phyloP scores from a whole-genome alignment of 208 protist species.

The Endotrypanum monterogeii region DNA sequence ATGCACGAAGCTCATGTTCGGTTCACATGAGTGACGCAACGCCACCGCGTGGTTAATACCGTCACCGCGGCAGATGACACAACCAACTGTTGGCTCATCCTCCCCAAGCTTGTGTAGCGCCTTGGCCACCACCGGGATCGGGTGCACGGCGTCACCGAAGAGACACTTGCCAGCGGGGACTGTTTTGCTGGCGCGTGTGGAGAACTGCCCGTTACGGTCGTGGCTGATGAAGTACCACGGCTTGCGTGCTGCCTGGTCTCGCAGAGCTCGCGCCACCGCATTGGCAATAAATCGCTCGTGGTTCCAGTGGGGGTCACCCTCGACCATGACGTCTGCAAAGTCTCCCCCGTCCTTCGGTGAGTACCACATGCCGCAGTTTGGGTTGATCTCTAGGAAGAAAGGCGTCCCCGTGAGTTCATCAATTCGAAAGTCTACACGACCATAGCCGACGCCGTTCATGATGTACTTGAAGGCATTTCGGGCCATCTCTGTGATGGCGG shows the following conservation, averaged over 20 bases:
- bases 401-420: slow-evolving; percentile 62
- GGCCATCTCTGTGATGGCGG: slow-evolving; percentile 72
- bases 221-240: slow-evolving; percentile 89
- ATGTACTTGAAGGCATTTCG: slow-evolving; percentile 83
- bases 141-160: slow-evolving; percentile 72
- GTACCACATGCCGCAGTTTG: slow-evolving; percentile 93
- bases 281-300: slow-evolving; percentile 81
- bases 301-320: slow-evolving; percentile 76
- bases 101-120: slow-evolving; percentile 77
- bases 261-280: slow-evolving; percentile 57
- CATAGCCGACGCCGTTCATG: slow-evolving; percentile 88
- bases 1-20: slow-evolving; percentile 88
- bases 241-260: slow-evolving; percentile 64
- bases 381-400: slow-evolving; percentile 92
- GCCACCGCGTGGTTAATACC: slow-evolving; percentile 71
- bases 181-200: slow-evolving; percentile 71
- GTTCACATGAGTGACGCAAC: slow-evolving; percentile 90
- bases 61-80: slow-evolving; percentile 75
- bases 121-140: slow-evolving; percentile 75
- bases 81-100: slow-evolving; percentile 73
- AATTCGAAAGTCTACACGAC: slow-evolving; percentile 88
- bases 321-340: slow-evolving; percentile 86
- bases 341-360: slow-evolving; percentile 77
- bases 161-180: slow-evolving; percentile 70
- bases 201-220: slow-evolving; percentile 79